Base-by-base conservation (phyloP, 371 early-diverging fungal species). In the Haplosporangium sp. region DNA sequence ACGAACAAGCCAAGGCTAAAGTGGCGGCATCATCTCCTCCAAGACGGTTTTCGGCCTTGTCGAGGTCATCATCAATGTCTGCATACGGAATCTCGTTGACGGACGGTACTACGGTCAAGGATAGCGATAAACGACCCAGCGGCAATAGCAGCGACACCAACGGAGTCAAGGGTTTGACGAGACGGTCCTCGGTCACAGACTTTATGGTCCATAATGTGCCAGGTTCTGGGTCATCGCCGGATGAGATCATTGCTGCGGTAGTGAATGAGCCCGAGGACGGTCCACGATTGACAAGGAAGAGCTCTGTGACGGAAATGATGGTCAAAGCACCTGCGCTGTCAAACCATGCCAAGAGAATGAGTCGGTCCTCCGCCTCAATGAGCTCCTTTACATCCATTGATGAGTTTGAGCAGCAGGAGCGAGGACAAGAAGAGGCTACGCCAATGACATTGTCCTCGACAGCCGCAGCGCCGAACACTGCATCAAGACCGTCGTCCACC, bases 261-360 rank as follows among this genome's bases (percentile, higher is more conserved):
- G 67, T 73, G 36, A 45, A 69, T 38, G 67, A 66, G 6, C 76
- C 76, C 6, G 64, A 41, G 41, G 79, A 77, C 8, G 41, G 56
- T 0, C 64, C 71, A 6, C 67, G 79, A 4, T 58, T 77, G 46
- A 56, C 68, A 9, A 54, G 72, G 14, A 67, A 56, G 57, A 77
- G 21, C 48, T 77, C 79, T 0, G 79, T 77, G 29, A 71, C 79
- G 2, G 68, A 77, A 0, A 71, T 67, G 72, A 77, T 77, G 67
- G 79, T 77, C 23, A 48, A 65, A 41, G 21, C 54, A 8, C 66
- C 60, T 12, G n/a, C 63, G 7, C 4, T 65, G 5, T 48, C 67
- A 9, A 50, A 50, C 13, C 18, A 60, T 7, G 41, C 54, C 16
- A 65, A 38, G 23, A 50, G 62, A 1, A 1, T 46, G 59, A 69